phyloP scores from a whole-genome alignment of 2,329 filamentous ascomycete genomes.

The Aureobasidium sp. region DNA sequence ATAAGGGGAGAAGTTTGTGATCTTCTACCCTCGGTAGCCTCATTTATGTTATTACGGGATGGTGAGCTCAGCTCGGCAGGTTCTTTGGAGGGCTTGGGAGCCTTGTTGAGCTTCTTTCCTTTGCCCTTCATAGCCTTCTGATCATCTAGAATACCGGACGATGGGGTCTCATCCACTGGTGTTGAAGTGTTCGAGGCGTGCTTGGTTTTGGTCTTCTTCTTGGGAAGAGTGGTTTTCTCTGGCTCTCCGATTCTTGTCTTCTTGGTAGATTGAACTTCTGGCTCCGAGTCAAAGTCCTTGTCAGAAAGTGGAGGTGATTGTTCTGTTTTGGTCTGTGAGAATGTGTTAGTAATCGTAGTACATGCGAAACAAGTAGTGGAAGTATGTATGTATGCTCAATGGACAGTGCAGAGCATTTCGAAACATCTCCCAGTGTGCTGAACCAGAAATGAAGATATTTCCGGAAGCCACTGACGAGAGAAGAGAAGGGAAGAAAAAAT shows the following conservation, averaged over 20 bases:
- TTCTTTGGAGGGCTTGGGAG: background rate
- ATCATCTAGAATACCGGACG: background rate
- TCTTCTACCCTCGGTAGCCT: background rate
- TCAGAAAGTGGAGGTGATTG: background rate
- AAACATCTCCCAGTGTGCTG: too few species aligned
- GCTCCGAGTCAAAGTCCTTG: background rate
- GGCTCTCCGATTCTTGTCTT: background rate
- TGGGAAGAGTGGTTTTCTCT: background rate
- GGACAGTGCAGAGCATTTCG: too few species aligned
- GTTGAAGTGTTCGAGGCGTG: background rate
- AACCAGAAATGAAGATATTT: too few species aligned
- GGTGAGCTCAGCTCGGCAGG: background rate
- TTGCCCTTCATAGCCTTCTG: background rate
- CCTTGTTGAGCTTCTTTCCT: conserved; percentile 4
- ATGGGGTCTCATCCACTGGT: background rate
- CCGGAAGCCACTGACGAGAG: too few species aligned
- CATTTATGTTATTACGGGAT: background rate
- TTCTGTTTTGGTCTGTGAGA: background rate
- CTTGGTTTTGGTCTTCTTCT: background rate
- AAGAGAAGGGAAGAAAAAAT: background rate
- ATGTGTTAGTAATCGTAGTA: background rate
- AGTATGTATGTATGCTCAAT: background rate
- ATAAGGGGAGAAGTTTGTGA: too few species aligned
- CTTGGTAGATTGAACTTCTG: background rate
- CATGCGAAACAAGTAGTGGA: background rate